These are phyloP conservation scores for Zoysia japonica DNA, from an alignment of 176 grass and related monocot genomes.

Conservation along the genomic window DNA sequence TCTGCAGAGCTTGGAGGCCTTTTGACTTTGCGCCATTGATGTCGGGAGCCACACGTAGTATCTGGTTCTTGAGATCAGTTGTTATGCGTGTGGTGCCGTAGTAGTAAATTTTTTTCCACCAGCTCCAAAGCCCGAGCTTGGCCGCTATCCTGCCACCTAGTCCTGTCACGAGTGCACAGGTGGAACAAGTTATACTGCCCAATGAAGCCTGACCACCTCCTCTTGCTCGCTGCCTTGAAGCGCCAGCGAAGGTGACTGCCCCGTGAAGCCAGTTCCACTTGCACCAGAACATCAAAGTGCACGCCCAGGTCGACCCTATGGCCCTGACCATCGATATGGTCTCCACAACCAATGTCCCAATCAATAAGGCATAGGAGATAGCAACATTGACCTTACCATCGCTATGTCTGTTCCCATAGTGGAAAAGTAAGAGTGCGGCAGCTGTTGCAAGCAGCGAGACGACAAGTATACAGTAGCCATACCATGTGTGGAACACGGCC, in stretches of 20 bases:
- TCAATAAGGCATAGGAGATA: constrained; percentile 52
- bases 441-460: constrained; percentile 18
- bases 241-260: not conserved
- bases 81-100: not conserved
- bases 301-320: constrained; percentile 1
- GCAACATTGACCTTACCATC: constrained; percentile 10
- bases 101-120: constrained; percentile 24
- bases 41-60: too few relatives aligned
- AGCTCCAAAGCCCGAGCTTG: constrained; percentile 13
- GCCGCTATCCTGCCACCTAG: not conserved
- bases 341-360: constrained; percentile 47
- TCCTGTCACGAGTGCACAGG: constrained; percentile 10
- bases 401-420: not conserved
- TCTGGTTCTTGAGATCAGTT: not conserved
- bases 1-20: too few relatives aligned
- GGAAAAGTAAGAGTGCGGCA: not conserved
- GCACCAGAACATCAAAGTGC: not conserved
- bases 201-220: constrained; percentile 8
- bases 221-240: constrained; percentile 13
- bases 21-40: too few relatives aligned
- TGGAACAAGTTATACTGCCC: constrained; percentile 33
- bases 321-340: not conserved
- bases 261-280: too few relatives aligned
- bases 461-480: constrained; percentile 38
- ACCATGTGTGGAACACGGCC: not conserved